Conservation (phyloP, 306 rosid genomes). For the Corylus heterophylla region DNA sequence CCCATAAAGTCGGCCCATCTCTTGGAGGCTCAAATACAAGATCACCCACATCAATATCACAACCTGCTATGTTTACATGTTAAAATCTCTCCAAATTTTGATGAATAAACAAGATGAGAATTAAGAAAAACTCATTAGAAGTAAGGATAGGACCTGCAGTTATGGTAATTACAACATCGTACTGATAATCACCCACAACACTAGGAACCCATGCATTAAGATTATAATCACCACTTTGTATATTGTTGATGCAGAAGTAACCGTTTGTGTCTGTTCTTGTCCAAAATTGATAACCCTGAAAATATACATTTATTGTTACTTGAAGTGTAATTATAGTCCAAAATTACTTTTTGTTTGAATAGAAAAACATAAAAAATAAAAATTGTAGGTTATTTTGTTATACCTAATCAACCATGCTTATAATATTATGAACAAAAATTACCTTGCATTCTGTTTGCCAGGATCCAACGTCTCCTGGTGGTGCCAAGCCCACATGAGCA, state of each 20-base stretch:
- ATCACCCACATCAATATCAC: constrained; percentile 56
- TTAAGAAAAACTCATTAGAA: neutral
- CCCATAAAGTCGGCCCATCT: constrained; percentile 90
- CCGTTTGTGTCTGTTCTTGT: constrained; percentile 63
- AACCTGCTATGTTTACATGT: constrained; percentile 40
- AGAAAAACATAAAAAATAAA: too few species aligned
- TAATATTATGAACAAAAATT: neutral
- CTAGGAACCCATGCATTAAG: constrained; percentile 82
- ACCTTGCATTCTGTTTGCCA: constrained; percentile 97
- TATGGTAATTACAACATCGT: constrained; percentile 47
- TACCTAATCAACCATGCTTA: too few species aligned
- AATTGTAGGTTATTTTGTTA: too few species aligned
- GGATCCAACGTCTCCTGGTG: constrained; percentile 83
- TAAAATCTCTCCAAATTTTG: constrained; percentile 9
- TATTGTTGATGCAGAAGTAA: constrained; percentile 47
- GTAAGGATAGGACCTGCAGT: constrained; percentile 49
- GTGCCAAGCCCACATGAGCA: constrained; percentile 81
- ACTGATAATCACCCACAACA: constrained; percentile 68
- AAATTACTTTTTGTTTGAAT: too few species aligned
- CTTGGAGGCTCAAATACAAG: constrained; percentile 73
- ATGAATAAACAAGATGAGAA: neutral
- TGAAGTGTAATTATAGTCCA: neutral
- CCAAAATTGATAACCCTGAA: constrained; percentile 92
- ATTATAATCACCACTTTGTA: constrained; percentile 54
- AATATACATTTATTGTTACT: neutral